These are phyloP conservation scores for Pneumocystis canis DNA, from an alignment of 1,139 yeast genomes.

Conservation along the genomic window DNA sequence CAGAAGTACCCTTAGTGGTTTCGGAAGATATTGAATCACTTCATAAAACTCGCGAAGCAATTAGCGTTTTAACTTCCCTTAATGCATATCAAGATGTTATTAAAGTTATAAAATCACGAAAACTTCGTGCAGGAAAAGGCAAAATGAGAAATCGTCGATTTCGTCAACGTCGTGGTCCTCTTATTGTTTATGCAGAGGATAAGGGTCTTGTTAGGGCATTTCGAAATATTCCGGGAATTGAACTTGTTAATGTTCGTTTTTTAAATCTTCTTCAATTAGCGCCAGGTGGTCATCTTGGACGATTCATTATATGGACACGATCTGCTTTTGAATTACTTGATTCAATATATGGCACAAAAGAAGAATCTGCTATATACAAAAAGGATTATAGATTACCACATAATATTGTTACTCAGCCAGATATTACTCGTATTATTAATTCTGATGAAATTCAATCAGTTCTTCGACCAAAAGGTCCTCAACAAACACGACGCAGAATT, in stretches of 20 bases:
- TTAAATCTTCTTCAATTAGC: conserved; percentile 97
- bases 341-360: conserved; percentile 91
- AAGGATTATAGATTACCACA: conserved; percentile 84
- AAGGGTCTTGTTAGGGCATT: conserved; percentile 96
- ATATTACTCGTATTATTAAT: conserved; percentile 94
- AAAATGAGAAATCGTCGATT: conserved; percentile 99
- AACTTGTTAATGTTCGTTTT: conserved; percentile 83
- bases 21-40: conserved; percentile 85
- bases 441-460: conserved; percentile 97
- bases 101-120: conserved; percentile 97
- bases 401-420: conserved; percentile 90
- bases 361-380: conserved; percentile 63
- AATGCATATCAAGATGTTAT: conserved; percentile 98
- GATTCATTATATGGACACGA: conserved; percentile 99
- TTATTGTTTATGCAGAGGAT: conserved; percentile 89
- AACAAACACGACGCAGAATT: conserved; percentile 85
- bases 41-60: conserved; percentile 96
- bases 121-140: conserved; percentile 99
- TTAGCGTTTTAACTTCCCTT: conserved; percentile 92
- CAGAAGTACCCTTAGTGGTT: conserved; percentile 97
- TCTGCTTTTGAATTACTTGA: conserved; percentile 94
- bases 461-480: conserved; percentile 91
- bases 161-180: conserved; percentile 99
- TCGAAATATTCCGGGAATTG: conserved; percentile 99
- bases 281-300: conserved; percentile 99